These are phyloP conservation scores for Silene uniflora DNA, from an alignment of 148 eudicot genomes.

Conservation along the genomic window DNA sequence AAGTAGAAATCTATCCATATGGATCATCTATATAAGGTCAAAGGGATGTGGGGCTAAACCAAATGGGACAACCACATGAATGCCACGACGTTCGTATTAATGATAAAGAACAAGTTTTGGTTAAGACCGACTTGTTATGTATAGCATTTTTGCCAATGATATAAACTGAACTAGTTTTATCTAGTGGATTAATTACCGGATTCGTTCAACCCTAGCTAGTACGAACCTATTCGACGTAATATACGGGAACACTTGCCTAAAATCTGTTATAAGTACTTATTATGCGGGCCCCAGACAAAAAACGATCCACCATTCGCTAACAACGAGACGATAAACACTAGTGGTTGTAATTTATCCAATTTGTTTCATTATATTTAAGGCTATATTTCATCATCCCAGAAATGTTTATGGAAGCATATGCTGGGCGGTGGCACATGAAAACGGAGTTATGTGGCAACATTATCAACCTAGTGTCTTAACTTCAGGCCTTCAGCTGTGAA, in stretches of 20 bases:
- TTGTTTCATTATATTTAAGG: constrained; percentile 10
- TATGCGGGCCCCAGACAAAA: neutral
- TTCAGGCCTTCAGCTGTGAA: constrained; percentile 9
- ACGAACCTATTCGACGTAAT: neutral
- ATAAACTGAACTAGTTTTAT: neutral
- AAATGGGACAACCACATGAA: constrained; percentile 16
- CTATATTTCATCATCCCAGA: neutral
- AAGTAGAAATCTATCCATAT: neutral
- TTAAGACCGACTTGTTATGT: neutral
- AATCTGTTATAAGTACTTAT: neutral
- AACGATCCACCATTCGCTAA: neutral
- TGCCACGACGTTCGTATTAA: neutral
- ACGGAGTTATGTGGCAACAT: constrained; percentile 6
- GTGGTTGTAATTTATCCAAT: constrained; percentile 10
- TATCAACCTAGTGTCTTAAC: constrained; percentile 11
- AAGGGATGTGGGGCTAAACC: neutral
- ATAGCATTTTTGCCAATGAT: neutral
- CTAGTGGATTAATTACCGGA: neutral
- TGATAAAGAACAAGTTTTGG: neutral
- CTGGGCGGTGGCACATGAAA: constrained; percentile 12
- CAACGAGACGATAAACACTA: constrained; percentile 8
- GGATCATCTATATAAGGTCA: neutral
- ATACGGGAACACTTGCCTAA: no score
- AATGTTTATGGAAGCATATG: neutral
- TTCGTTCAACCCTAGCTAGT: neutral